phyloP scores from a whole-genome alignment of 1,139 yeast species.

The Suhomyces yuchorum region DNA sequence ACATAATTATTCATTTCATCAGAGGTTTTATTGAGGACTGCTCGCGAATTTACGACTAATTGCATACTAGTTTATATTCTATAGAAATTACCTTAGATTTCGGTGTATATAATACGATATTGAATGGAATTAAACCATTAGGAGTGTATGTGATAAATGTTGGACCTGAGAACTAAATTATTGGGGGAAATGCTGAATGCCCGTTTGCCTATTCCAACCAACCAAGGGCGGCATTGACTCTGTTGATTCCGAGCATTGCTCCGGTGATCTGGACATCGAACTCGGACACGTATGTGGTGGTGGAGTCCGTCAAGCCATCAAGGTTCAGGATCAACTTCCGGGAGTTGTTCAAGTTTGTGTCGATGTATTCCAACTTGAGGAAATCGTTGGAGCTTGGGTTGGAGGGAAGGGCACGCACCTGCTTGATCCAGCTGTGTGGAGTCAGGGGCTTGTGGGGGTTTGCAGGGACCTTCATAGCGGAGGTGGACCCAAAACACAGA shows the following conservation, averaged over 20 bases:
- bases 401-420: slow-evolving; percentile 44
- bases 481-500: neutral
- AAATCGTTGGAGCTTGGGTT: slow-evolving; percentile 40
- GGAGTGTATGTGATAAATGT: too few relatives aligned
- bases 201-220: slow-evolving; percentile 26
- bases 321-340: slow-evolving; percentile 41
- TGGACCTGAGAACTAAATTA: too few relatives aligned
- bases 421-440: slow-evolving; percentile 32
- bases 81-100: neutral
- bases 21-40: neutral
- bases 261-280: slow-evolving; percentile 29
- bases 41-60: neutral
- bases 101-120: neutral
- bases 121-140: neutral
- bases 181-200: too few relatives aligned
- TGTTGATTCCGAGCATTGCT: slow-evolving; percentile 29
- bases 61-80: neutral
- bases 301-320: slow-evolving; percentile 26
- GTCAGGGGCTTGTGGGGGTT: slow-evolving; percentile 6
- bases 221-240: slow-evolving; percentile 28
- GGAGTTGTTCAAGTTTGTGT: slow-evolving; percentile 47
- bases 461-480: neutral
- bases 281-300: slow-evolving; percentile 22
- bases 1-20: neutral
- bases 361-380: slow-evolving; percentile 47